phyloP scores from a whole-genome alignment of 2,329 filamentous ascomycete species.

The Colletotrichum spinosum region DNA sequence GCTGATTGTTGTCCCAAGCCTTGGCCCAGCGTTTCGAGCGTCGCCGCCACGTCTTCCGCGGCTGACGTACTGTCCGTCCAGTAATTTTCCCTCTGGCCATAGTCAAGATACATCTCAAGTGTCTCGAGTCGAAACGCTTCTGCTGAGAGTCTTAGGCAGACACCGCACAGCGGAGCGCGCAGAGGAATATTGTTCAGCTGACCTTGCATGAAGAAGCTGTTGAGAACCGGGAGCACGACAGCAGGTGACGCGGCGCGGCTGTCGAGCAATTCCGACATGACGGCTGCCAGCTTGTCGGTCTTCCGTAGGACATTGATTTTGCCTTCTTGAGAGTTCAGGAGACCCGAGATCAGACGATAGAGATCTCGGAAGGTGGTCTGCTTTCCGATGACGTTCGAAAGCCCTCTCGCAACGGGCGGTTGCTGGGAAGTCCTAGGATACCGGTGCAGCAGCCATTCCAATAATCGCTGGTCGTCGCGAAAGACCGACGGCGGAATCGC shows the following conservation, averaged over 20 bases:
- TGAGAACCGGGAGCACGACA: slow-evolving; percentile 51
- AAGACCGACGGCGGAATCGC: slow-evolving; percentile 45
- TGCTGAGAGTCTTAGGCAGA: slow-evolving; percentile 47
- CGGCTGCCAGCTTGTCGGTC: slow-evolving; percentile 8
- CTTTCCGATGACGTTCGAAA: slow-evolving; percentile 1
- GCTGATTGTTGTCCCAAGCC: too few species aligned
- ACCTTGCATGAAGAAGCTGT: slow-evolving; percentile 53
- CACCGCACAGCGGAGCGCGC: slow-evolving; percentile 43
- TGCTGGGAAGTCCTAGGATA: slow-evolving; percentile 6
- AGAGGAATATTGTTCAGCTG: slow-evolving; percentile 41
- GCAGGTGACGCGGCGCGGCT: slow-evolving; percentile 30
- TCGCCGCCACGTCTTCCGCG: neutral
- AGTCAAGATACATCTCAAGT: slow-evolving; percentile 21
- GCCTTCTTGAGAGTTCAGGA: neutral
- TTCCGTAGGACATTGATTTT: neutral
- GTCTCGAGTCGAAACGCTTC: slow-evolving; percentile 31
- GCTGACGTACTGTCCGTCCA: slow-evolving; percentile 2
- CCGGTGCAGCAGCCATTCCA: slow-evolving; percentile 51
- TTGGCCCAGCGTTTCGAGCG: neutral
- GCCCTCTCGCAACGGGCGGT: neutral
- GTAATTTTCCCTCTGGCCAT: slow-evolving; percentile 23
- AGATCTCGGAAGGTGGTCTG: neutral
- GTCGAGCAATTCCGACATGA: slow-evolving; percentile 2
- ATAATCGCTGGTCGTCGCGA: slow-evolving; percentile 45
- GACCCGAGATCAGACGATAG: slow-evolving; percentile 1